phyloP scores from a whole-genome alignment of 768 basidiomycete genomes.

The Boletus edulis region DNA sequence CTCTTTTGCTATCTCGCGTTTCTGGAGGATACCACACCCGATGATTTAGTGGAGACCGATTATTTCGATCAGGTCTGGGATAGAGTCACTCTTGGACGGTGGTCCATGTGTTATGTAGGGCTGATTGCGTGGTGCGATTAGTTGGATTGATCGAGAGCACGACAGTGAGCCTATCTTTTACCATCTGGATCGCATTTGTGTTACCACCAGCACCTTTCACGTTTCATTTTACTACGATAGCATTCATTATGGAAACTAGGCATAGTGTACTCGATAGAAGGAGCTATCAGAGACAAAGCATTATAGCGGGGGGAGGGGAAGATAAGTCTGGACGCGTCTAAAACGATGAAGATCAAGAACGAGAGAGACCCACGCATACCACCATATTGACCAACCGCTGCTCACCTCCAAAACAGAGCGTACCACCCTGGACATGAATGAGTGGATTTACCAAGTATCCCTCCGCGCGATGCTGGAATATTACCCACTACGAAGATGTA shows the following conservation, averaged over 20 bases:
- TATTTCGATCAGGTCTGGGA: slow-evolving; percentile 7
- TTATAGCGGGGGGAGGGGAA: too few species aligned
- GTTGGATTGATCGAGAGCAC: not conserved
- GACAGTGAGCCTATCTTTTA: not conserved
- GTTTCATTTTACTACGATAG: not conserved
- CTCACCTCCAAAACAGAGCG: too few species aligned
- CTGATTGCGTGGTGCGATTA: not conserved
- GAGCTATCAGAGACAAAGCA: too few species aligned
- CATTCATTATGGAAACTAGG: not conserved
- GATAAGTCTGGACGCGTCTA: too few species aligned
- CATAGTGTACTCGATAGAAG: too few species aligned
- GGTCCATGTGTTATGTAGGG: not conserved
- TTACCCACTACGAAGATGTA: too few species aligned
- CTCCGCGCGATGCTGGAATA: too few species aligned
- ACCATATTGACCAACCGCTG: too few species aligned
- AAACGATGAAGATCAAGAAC: too few species aligned
- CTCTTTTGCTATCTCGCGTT: slow-evolving; percentile 14
- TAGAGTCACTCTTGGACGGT: not conserved
- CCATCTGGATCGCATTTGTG: not conserved
- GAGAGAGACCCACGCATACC: too few species aligned
- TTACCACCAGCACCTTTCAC: not conserved
- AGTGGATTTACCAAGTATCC: too few species aligned
- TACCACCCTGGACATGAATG: too few species aligned
- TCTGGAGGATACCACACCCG: not conserved
- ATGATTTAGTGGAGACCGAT: not conserved